Conservation (phyloP, 2,329 filamentous ascomycete genomes). For the Epichloe glyceriae region DNA sequence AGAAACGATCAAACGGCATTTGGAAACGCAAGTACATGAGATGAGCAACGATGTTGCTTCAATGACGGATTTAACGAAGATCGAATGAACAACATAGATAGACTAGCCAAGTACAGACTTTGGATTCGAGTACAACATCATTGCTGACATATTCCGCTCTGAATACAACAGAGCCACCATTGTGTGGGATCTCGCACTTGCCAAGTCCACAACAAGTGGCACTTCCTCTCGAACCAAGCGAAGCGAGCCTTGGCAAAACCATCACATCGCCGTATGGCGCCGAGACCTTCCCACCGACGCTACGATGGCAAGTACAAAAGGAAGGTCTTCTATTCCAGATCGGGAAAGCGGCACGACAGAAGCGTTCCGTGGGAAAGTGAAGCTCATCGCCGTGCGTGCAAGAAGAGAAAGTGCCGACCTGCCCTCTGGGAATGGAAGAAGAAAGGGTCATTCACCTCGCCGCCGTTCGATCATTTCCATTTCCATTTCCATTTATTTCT, state of each 20-base stretch:
- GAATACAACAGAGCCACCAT: not conserved
- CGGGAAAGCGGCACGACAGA: not conserved
- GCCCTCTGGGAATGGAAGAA: not conserved
- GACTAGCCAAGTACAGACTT: not conserved
- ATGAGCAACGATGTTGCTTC: not conserved
- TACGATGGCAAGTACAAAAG: not conserved
- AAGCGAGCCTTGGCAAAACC: not conserved
- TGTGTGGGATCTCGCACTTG: not conserved
- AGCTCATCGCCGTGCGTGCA: not conserved
- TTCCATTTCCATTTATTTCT: not conserved
- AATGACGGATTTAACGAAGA: not conserved
- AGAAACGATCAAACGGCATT: no score
- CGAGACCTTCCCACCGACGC: not conserved
- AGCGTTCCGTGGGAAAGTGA: not conserved
- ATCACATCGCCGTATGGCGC: not conserved
- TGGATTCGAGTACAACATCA: no score
- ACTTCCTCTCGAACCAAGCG: not conserved
- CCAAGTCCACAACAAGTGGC: not conserved
- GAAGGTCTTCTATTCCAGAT: not conserved
- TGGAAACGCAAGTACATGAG: not conserved
- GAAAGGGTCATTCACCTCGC: not conserved
- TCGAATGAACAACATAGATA: not conserved
- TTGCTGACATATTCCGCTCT: no score
- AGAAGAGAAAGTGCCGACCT: not conserved
- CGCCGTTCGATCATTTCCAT: not conserved